These are phyloP conservation scores for Phytopythium vexans DNA, from an alignment of 352 stramenopile species.

Conservation along the genomic window DNA sequence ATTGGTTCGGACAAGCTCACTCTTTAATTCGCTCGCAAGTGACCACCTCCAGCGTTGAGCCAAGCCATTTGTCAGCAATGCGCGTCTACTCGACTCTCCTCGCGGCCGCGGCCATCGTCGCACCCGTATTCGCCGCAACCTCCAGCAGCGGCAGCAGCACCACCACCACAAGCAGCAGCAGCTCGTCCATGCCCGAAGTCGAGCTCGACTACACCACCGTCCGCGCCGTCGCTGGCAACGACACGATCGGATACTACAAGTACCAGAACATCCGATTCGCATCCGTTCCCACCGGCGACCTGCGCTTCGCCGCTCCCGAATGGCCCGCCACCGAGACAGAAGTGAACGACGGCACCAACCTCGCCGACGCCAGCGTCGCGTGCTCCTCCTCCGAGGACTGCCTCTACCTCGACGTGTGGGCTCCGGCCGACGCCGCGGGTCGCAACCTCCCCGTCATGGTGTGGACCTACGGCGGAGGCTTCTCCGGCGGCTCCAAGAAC, in stretches of 20 bases:
- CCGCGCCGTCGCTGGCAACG: constrained; percentile 9
- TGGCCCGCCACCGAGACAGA: constrained; percentile 9
- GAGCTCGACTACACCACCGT: constrained; percentile 16
- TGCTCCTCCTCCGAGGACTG: constrained; percentile 19
- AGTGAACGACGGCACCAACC: constrained; percentile 15
- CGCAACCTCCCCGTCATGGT: constrained; percentile 29
- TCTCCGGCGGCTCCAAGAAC: constrained; percentile 10
- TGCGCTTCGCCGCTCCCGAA: constrained; percentile 11
- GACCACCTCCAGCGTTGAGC: too few species aligned
- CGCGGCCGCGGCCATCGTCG: background rate
- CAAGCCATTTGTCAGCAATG: too few species aligned
- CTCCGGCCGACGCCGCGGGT: constrained; percentile 6
- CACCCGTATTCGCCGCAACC: constrained; percentile 2
- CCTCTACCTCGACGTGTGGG: constrained; percentile 23
- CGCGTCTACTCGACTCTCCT: constrained; percentile 8
- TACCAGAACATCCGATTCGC: constrained; percentile 18
- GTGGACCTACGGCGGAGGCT: constrained; percentile 20
- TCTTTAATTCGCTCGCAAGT: too few species aligned
- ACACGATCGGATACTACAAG: constrained; percentile 15
- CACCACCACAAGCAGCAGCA: background rate
- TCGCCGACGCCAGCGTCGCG: constrained; percentile 14
- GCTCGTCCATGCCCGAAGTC: constrained; percentile 5
- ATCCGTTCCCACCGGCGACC: constrained; percentile 7
- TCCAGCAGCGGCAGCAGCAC: too few species aligned
- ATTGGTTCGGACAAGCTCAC: too few species aligned